Percentiles rank a stretch among this genome's conserved stretches.
phyloP scores from a whole-genome alignment of 768 basidiomycete species.

The Lentinula sp. region DNA sequence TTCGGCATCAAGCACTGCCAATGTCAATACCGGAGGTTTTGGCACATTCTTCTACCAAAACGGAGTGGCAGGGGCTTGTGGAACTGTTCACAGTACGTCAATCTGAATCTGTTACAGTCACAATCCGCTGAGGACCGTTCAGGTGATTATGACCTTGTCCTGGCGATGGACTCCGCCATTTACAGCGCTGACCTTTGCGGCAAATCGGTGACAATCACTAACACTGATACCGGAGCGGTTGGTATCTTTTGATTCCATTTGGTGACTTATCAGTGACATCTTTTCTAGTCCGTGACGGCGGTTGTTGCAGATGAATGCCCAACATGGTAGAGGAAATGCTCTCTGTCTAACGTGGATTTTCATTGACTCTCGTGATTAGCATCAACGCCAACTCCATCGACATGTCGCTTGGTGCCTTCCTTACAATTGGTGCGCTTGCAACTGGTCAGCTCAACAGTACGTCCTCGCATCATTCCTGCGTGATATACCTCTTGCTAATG shows the following conservation, averaged over 20 bases:
- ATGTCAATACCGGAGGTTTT: constrained; percentile 34
- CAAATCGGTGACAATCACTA: constrained; percentile 54
- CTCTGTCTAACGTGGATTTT: background rate
- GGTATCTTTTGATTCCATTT: background rate
- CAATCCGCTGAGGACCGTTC: constrained; percentile 21
- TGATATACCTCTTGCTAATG: background rate
- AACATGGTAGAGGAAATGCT: constrained; percentile 39
- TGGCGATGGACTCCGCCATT: constrained; percentile 53
- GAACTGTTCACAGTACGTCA: constrained; percentile 22
- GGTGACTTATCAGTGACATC: background rate
- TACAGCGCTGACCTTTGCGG: constrained; percentile 66
- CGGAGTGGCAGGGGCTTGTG: constrained; percentile 78
- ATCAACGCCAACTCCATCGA: constrained; percentile 42
- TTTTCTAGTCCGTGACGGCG: constrained; percentile 40
- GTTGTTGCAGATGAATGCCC: constrained; percentile 80
- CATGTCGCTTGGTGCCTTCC: constrained; percentile 47
- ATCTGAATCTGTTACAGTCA: background rate
- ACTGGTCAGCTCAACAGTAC: background rate
- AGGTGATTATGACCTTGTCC: constrained; percentile 52
- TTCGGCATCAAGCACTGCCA: background rate
- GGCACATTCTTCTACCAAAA: constrained; percentile 69
- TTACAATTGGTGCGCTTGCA: background rate
- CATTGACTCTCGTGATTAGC: constrained; percentile 14
- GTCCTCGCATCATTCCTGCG: background rate
- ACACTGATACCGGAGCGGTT: constrained; percentile 50